phyloP scores from a whole-genome alignment of 805 yeast species.

The Pichia insulana region DNA sequence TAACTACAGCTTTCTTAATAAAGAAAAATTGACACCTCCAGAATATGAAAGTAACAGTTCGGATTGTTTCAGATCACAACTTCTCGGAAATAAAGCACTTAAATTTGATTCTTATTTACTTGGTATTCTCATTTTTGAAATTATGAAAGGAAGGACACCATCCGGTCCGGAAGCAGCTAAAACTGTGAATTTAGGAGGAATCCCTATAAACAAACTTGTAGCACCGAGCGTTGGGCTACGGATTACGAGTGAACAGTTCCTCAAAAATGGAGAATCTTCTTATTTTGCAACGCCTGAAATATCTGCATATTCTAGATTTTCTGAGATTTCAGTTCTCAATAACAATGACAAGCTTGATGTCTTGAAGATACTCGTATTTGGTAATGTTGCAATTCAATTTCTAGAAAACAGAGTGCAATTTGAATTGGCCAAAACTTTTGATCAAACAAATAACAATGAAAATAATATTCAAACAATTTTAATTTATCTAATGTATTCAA shows the following conservation, averaged over 20 bases:
- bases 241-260: slow-evolving; percentile 30
- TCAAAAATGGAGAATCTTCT: slow-evolving; percentile 23
- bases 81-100: slow-evolving; percentile 23
- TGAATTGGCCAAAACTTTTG: slow-evolving; percentile 45
- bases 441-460: slow-evolving; percentile 15
- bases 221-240: slow-evolving; percentile 31
- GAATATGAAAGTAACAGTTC: slow-evolving; percentile 42
- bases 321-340: slow-evolving; percentile 45
- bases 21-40: slow-evolving; percentile 36
- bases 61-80: slow-evolving; percentile 25
- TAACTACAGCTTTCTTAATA: slow-evolving; percentile 20
- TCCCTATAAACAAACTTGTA: slow-evolving; percentile 38
- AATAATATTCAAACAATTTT: slow-evolving; percentile 23
- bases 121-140: slow-evolving; percentile 44
- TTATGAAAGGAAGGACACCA: slow-evolving; percentile 30
- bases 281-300: slow-evolving; percentile 42
- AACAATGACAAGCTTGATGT: slow-evolving; percentile 45
- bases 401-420: slow-evolving; percentile 62
- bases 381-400: slow-evolving; percentile 37
- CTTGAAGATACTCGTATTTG: slow-evolving; percentile 30
- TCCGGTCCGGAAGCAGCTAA: slow-evolving; percentile 6
- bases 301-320: slow-evolving; percentile 41
- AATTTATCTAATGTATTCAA: slow-evolving; percentile 34
- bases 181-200: slow-evolving; percentile 12
- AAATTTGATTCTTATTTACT: slow-evolving; percentile 59